phyloP scores from a whole-genome alignment of 257 asterid species.

The Solanum clarkiae region DNA sequence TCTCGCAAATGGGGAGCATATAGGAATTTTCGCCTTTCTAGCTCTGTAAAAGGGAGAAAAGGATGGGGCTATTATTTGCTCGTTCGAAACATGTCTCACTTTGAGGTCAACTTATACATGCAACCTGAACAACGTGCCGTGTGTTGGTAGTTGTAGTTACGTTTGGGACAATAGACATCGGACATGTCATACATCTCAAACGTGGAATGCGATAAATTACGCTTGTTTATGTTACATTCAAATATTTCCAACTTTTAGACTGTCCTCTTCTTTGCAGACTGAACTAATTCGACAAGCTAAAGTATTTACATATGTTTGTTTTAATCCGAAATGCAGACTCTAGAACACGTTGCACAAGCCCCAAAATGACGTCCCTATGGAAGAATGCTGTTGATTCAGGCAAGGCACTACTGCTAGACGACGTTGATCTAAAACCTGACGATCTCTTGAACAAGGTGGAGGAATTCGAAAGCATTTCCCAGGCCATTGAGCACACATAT shows the following conservation, averaged over 20 bases:
- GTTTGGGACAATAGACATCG: not conserved
- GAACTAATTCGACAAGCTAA: not conserved
- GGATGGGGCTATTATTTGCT: not conserved
- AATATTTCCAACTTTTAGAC: not conserved
- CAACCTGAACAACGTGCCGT: not conserved
- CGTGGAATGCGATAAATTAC: not conserved
- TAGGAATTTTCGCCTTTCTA: not conserved
- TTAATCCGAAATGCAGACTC: not conserved
- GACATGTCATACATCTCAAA: not conserved
- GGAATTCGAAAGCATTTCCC: slow-evolving; percentile 53
- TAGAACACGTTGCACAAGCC: slow-evolving; percentile 32
- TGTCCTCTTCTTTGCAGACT: not conserved
- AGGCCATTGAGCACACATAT: slow-evolving; percentile 59
- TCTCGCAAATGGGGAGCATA: not conserved
- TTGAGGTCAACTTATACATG: not conserved
- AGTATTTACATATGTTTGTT: not conserved
- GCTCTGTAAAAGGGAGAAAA: not conserved
- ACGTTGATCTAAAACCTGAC: slow-evolving; percentile 50
- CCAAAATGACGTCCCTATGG: slow-evolving; percentile 76
- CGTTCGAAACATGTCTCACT: not conserved
- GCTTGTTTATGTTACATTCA: not conserved
- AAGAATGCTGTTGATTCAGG: slow-evolving; percentile 56
- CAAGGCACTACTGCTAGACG: slow-evolving; percentile 55
- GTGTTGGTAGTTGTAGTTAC: not conserved
- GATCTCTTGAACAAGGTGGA: slow-evolving; percentile 68